Base-by-base conservation (phyloP, 306 rosid species). In the Hippophae gyantsensis region DNA sequence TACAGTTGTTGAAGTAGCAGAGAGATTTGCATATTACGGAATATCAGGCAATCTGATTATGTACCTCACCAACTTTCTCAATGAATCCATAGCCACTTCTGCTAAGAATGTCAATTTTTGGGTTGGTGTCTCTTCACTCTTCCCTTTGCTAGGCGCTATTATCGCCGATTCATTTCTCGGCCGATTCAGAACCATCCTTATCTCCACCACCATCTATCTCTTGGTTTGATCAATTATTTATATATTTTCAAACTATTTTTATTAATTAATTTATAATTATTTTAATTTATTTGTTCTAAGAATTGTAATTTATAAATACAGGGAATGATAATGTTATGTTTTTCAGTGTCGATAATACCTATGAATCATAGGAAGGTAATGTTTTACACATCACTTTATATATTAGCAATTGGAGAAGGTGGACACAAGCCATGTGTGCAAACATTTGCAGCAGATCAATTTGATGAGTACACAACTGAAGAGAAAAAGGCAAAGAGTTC, bases 391-490 rank as follows among this genome's bases (percentile, higher is more conserved):
- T 86, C 89, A 13, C 65, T 85, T 42, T 82, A 82, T 64, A 77
- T 64, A 13, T 63, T 79, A 27, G 88, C 85, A 62, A 6, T 62
- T 26, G 94, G 94, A 66, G 77, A 81, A 11, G 89, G 82, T 5
- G 94, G 94, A 25, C 82, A 84, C 48, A 85, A 82, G 59, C 79
- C 94, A 56, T 79, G 79, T 74, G 75, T 85, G 53, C 77, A 86
- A 8, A 82, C 93, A 18, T 71, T 85, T 82, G 88, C 86, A 8
- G 93, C 88, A 6, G 86, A 85, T 55, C 92, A 81, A 65, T 81
- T 84, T 58, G 92, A 84, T 46, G 85, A 79, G 42, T 79, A 74
- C n/a, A 83, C 81, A 12, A 78, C 76, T 0, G 79, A 74, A 27
- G 87, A 81, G 60, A 77, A 66, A 58, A 9, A 18, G 13, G 55